Evolutionary conservation across 176 grass and related monocot species (phyloP).

Genomic region (Thinopyrum elongatum): DNA sequence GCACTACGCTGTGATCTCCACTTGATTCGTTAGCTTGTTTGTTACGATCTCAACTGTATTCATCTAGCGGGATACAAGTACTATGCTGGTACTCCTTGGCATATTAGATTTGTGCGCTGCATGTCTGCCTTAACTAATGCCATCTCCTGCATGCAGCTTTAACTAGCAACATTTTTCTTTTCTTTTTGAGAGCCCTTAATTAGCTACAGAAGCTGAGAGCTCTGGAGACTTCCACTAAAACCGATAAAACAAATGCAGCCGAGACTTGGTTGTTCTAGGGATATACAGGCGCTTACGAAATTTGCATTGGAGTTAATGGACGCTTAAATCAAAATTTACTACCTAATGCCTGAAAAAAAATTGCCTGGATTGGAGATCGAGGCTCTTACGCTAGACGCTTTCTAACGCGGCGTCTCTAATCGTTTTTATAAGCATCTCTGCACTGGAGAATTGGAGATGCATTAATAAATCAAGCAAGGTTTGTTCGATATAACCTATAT

Average conservation of each 20-base stretch:
- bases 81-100: background rate
- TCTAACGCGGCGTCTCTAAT: background rate
- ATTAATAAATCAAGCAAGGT: background rate
- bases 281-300: background rate
- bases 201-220: background rate
- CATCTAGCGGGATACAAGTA: background rate
- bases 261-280: background rate
- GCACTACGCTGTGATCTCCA: background rate
- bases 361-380: background rate
- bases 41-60: background rate
- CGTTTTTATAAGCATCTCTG: too few relatives aligned
- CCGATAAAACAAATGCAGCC: background rate
- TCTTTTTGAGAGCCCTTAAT: background rate
- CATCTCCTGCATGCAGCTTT: background rate
- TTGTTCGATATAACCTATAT: conserved; percentile 1
- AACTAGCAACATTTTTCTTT: background rate
- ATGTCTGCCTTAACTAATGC: background rate
- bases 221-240: background rate
- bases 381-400: background rate
- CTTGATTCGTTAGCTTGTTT: background rate
- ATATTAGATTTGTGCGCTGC: background rate
- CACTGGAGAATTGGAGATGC: background rate
- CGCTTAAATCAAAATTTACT: background rate
- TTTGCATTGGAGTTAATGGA: background rate
- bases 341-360: background rate